Base-by-base conservation (phyloP, 1,139 yeast species). In the Suhomyces choctaworum region DNA sequence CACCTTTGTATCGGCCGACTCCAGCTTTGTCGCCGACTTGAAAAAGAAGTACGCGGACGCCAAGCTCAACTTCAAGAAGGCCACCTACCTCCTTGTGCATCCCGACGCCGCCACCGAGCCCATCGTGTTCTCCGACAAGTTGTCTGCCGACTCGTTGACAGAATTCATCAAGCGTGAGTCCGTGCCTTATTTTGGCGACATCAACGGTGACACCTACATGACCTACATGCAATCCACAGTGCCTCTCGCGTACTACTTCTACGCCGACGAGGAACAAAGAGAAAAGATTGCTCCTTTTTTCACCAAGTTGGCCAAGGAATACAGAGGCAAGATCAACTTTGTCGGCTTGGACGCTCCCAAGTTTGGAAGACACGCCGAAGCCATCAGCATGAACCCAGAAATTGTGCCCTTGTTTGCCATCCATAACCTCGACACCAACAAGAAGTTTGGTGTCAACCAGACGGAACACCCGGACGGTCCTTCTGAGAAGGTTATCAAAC, bases 221-320 rank as follows among this genome's bases (percentile, higher is more conserved):
- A 60, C 73, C 38, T 92, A 90, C 70, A 78, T 87, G 76, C 65
- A 76, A 40, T 69, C 89, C 36, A 76, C 80, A 29, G 52, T 80
- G 36, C 98, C 98, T 47, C 68, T 92, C 51, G 94, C 88, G 40
- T 92, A 89, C 73, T 80, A 86, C 60, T 94, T 92, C 70, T 87
- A 84, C 70, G 80, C 75, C 47, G 64, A 73, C 32, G 76, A 72
- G 31, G 90, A 80, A 48, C 82, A 87, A 66, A 79, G 82, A 60
- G 77, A 66, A 27, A 71, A 69, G 21, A 73, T 78, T 46, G 66
- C 67, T 37, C 70, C 72, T 28, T 58, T 66, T 32, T 73, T 90
- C 57, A 64, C 58, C 45, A 74, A 78, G 40, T 66, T 86, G 56
- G 95, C 90, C 50, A 81, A 82, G 65, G 67, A 77, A 58, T 70